Base-by-base conservation (phyloP, 192 early-diverging fungal species). In the Coemansia javaensis region DNA sequence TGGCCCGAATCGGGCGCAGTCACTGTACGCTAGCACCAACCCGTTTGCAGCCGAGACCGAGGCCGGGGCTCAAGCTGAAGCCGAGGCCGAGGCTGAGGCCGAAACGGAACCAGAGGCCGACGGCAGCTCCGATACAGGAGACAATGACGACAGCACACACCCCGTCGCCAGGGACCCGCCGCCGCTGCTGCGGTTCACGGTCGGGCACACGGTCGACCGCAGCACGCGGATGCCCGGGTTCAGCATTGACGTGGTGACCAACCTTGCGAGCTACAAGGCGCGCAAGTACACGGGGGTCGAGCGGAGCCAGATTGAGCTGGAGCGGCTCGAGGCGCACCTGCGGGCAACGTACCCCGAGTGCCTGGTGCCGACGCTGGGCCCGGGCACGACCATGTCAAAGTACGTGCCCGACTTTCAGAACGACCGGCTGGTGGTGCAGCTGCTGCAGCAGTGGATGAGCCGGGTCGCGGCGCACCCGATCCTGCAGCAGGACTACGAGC, bases 401-500 rank as follows among this genome's bases (percentile, higher is more conserved):
- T 74, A 78, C 33, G 61, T 71, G 39, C 56, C 70, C 0, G 56
- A 73, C 31, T 78, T 58, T 40, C 60, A 78, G 39, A 73, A 78
- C 40, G 76, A 78, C 41, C 59, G 62, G 10, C 50, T 78, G 25
- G 76, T 78, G 12, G 56, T 62, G 27, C 40, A 47, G 48, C 37
- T 69, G 27, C n/a, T 78, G 32, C 76, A 78, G 47, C 59, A 66
- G 56, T 78, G 70, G 63, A 41, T 78, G 47, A 46, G 40, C 23
- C 58, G 76, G 1, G 61, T 78, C 11, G 38, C 66, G n/a, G 45
- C 28, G 27, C 76, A 78, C 21, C 66, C 65, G 24, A 63, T 78
- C 27, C 27, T 78, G 32, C 57, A 56, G 27, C 69, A 66, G 45
- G 76, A 78, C 63, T 78, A 78, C 31, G 76, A 78, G 64, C 54